Evolutionary conservation across 2,329 filamentous ascomycete species (phyloP), one percentile per base, ranked within the genome.

Genomic region (Aspergillus sp.): DNA sequence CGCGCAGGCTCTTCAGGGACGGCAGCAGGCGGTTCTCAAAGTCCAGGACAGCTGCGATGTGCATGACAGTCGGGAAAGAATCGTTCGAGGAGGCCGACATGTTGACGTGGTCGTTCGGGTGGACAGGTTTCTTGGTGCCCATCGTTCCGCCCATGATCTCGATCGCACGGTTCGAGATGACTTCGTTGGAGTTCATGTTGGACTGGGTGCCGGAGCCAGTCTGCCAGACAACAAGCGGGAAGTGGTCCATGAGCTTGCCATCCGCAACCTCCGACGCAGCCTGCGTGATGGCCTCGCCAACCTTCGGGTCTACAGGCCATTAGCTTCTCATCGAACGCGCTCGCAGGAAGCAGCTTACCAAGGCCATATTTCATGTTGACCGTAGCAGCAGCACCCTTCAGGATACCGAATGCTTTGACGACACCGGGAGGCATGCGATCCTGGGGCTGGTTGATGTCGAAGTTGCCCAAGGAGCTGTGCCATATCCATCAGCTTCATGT

Each of bases 101-200:
- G 77, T 98, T 98, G 65, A 98, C 91, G 64, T 98, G 91, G 71
- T 98, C 91, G 67, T 96, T 98, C 55, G 91, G 91, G 69, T 98
- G 91, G 44, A 98, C 91, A 16, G 91, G 91, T 72, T 93, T 94
- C 80, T 96, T 96, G 75, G 72, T 80, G 51, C 91, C 91, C 84
- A 86, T 94, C 46, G 74, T 74, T 52, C 91, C 91, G 50, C 91
- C 91, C 33, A 96, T 75, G 44, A 96, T 93, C 72, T 96, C 89
- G 64, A 96, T 96, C 45, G 91, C 91, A 47, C 91, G 85, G 76
- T 96, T 98, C 45, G 89, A 95, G 65, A 98, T 96, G 65, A 98
- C 91, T 65, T 98, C 91, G 71, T 98, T 98, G 60, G 89, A 88
- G 70, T 98, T 98, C 91, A 96, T 96, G 78, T 94, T 96, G 63